Base-by-base conservation (phyloP, 768 basidiomycete genomes). In the Boletus rufocinnamomeus region DNA sequence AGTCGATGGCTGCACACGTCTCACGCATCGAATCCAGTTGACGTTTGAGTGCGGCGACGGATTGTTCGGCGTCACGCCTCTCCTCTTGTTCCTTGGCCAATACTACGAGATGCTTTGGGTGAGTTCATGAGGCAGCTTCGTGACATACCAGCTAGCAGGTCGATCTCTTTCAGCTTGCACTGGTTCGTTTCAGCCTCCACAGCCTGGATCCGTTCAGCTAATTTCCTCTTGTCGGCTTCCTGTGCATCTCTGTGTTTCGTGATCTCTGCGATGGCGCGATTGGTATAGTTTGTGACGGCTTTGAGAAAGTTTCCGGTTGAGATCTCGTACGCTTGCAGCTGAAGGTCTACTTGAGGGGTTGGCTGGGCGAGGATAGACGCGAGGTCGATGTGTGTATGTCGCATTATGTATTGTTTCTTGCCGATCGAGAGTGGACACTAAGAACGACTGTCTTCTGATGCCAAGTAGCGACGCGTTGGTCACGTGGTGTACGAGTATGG, bases 141-240 rank as follows among this genome's bases (percentile, higher is more conserved):
- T 35, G 17, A 76, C 83, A n/a, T 70, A 93, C 93, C 83, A 56
- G 84, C 82, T 3, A 92, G 80, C 55, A 95, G 80, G 52, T 91
- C 87, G 32, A 92, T 87, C 73, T 95, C 93, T 65, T 79, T 82
- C 52, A 89, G 69, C 63, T 93, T 90, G 74, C 89, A 93, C 45
- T 85, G 77, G 54, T 84, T 86, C 2, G 83, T 93, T 72, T 93
- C 88, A 0, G 76, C 66, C 69, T 94, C 89, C 0, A 85, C 77
- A 9, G 82, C 77, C 45, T 84, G 80, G 10, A 75, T 82, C 68
- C 83, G 84, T 50, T 93, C 93, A 9, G 74, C 58, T 0, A 85
- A 60, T 58, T 80, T 81, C 67, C 88, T 89, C 74, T 83, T 85
- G 69, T 86, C 85, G 2, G 79, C 70, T 2, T 76, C 76, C 66